Conservation (phyloP, 2,329 filamentous ascomycete genomes). For the Aspergillus intermedius region DNA sequence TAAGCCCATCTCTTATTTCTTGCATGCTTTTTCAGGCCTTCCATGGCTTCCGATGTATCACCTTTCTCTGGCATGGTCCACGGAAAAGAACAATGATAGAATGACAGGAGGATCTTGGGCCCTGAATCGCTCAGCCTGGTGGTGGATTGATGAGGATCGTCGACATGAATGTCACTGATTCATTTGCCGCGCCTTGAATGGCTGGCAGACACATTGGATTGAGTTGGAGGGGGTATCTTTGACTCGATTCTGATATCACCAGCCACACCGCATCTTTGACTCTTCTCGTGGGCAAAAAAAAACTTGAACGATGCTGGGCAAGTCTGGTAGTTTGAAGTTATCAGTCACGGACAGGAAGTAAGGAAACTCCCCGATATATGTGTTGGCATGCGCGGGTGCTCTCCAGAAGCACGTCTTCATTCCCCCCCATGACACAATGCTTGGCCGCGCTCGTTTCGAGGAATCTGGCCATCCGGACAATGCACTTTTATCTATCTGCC, state of each 20-base stretch:
- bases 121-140: not conserved
- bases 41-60: not conserved
- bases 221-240: too few relatives aligned
- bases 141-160: not conserved
- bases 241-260: not conserved
- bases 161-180: not conserved
- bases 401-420: conserved; percentile 6
- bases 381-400: too few relatives aligned
- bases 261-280: not conserved
- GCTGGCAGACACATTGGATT: too few relatives aligned
- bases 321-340: too few relatives aligned
- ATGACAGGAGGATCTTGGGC: not conserved
- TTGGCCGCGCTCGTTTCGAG: conserved; percentile 1
- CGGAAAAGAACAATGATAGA: not conserved
- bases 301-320: too few relatives aligned
- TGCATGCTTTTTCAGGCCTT: not conserved
- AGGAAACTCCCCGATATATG: too few relatives aligned
- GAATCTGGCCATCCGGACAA: not conserved
- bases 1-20: not conserved
- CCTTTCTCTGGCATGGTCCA: not conserved
- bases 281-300: too few relatives aligned
- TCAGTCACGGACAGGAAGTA: too few relatives aligned
- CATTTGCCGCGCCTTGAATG: not conserved
- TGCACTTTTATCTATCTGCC: not conserved
- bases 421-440: conserved; percentile 6